Evolutionary conservation across 2,329 filamentous ascomycete species (phyloP), one percentile per base, ranked within the genome.

Genomic region (Leptosphaerulina australis): DNA sequence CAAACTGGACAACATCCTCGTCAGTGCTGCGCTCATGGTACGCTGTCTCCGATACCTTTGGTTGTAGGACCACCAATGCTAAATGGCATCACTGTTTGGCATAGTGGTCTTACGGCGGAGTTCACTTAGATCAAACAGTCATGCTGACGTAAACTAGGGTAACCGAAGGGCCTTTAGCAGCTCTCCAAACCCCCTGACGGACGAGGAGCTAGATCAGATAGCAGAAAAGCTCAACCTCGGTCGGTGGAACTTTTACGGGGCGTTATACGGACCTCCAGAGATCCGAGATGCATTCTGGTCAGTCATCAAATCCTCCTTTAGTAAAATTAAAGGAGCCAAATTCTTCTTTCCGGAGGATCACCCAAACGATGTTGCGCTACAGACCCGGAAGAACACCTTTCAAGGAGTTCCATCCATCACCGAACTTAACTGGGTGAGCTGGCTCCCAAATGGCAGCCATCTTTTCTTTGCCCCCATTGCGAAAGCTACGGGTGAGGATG

Each of bases 171-270:
- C n/a, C n/a, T n/a, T n/a, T n/a, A 21, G 30, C 47, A 12, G 43
- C 47, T 29, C 47, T 55, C 17, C 18, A 46, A 65, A 10, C 71
- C 74, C 0, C 57, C 79, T 1, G 68, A 53, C 2, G n/a, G 74
- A 79, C 21, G 66, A 59, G 1, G 75, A 76, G 29, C 52, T 79
- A 3, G 74, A 79, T 26, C 62, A 47, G 1, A 76, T 79, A 5
- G 74, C 75, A 2, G 58, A 63, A 20, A 67, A 72, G 36, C 70
- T 79, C 7, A 65, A 66, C 21, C 63, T 78, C 0, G 76, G 76
- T n/a, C 61, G 74, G 1, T 79, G 77, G 77, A 74, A 76, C 41
- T 78, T 79, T 58, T 79, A 79, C 57, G 76, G 76, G 9, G 75
- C 76, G 15, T 61, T 64, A n/a, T 64, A 64, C 37, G 59, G 60